Base-by-base conservation (phyloP, 768 basidiomycete species). In the Vararia minispora region DNA sequence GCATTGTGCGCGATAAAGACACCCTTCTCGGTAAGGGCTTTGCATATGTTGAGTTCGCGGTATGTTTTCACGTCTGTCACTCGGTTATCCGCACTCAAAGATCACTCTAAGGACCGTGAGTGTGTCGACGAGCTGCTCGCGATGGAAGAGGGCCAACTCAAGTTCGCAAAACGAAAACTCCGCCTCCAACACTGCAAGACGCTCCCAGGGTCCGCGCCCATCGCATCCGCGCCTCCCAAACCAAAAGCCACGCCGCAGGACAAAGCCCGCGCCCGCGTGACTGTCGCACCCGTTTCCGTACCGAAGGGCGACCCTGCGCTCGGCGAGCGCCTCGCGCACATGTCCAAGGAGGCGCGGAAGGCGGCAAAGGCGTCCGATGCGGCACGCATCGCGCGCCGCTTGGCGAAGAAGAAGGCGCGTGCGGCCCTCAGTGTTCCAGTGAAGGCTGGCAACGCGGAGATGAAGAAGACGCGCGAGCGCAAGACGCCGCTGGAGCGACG, bases 21-120 rank as follows among this genome's bases (percentile, higher is more conserved):
- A 95, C 89, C 1, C 89, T 90, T 48, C 71, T 97, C 11, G 94
- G 92, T 10, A 95, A 94, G 60, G 92, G 92, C 4, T 92, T 97
- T 56, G 89, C 84, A 8, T 95, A 97, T 52, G 78, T 98, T 14
- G 79, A 89, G 49, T 87, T 97, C 45, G 56, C 65, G 40, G 94
- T 94, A 57, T 44, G 81, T 66, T 18, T 33, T 14, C 10, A 24
- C 20, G 10, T 35, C 18, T n/a, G 33, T 31, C 44, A 23, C 17
- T n/a, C 1, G 24, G 14, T 21, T 41, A 24, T 33, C 18, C 13
- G 35, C 21, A 39, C 21, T 33, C 2, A 33, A 20, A 33, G 16
- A 32, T 27, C 13, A 13, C 31, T 3, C 25, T 6, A 47, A 98
- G 92, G 89, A 95, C 47, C 77, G 79, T 1, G 77, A 79, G 56